phyloP scores from a whole-genome alignment of 148 eudicot genomes.

The Rheum nobile region DNA sequence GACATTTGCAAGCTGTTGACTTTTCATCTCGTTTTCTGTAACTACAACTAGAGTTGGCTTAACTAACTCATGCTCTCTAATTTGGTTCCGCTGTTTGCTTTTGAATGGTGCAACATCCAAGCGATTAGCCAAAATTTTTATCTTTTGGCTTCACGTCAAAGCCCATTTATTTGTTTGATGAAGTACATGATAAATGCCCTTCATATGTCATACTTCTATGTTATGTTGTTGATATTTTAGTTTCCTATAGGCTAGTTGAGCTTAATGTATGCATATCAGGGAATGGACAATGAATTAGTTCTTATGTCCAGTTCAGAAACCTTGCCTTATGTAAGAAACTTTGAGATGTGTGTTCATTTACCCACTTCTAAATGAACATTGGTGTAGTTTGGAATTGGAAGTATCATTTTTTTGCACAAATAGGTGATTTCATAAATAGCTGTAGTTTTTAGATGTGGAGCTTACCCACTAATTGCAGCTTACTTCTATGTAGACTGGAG shows the following conservation, averaged over 20 bases:
- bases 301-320: not conserved
- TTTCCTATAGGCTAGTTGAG: not conserved
- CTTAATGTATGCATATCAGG: not conserved
- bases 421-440: not conserved
- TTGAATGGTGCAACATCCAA: too few relatives aligned
- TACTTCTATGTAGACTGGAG: conserved; percentile 41
- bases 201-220: not conserved
- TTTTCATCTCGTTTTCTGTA: not conserved
- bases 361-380: not conserved
- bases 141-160: not conserved
- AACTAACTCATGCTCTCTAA: not conserved
- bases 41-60: not conserved
- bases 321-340: too few relatives aligned
- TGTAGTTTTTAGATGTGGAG: too few relatives aligned
- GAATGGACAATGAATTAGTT: not conserved
- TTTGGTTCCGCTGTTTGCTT: not conserved
- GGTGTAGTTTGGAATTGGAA: not conserved
- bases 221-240: not conserved
- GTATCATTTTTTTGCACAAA: not conserved
- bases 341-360: not conserved
- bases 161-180: not conserved
- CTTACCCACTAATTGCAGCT: not conserved
- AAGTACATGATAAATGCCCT: not conserved
- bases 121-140: not conserved
- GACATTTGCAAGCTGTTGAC: not conserved